A percentile compares a stretch with the other conserved stretches of the same genome.
Evolutionary conservation across 352 stramenopile species (phyloP).

Genomic region (Phytophthora ohioensis): DNA sequence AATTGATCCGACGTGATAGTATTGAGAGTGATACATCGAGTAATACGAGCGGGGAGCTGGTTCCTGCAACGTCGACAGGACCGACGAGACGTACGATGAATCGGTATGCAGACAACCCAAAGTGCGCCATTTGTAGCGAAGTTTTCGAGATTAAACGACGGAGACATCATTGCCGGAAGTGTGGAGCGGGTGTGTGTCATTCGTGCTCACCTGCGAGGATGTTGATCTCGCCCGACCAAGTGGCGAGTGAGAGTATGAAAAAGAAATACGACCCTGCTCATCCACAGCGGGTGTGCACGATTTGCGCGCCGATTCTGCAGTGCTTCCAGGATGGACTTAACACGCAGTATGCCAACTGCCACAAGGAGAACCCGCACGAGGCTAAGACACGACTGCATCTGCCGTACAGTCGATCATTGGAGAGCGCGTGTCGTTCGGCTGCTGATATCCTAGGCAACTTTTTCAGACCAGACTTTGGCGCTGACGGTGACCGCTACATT

Average conservation of each 20-base stretch:
- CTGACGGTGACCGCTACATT: constrained; percentile 81
- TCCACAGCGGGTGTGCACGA: constrained; percentile 83
- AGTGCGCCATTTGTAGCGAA: constrained; percentile 82
- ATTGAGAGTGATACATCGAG: constrained; percentile 54
- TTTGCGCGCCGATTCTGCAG: constrained; percentile 81
- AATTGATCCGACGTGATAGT: constrained; percentile 53
- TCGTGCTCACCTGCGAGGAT: constrained; percentile 77
- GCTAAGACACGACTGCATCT: constrained; percentile 77
- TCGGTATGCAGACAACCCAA: constrained; percentile 64
- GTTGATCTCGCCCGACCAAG: constrained; percentile 78
- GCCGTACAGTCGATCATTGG: constrained; percentile 76
- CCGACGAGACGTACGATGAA: constrained; percentile 36
- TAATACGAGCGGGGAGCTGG: constrained; percentile 42
- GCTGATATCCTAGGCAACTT: constrained; percentile 87
- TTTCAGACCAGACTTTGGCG: constrained; percentile 71
- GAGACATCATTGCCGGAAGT: constrained; percentile 80
- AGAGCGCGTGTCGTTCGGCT: constrained; percentile 79
- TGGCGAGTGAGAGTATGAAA: constrained; percentile 44
- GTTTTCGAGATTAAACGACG: constrained; percentile 83
- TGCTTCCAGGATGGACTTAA: constrained; percentile 77
- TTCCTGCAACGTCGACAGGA: constrained; percentile 25
- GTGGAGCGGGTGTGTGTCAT: constrained; percentile 70
- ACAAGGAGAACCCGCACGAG: constrained; percentile 86
- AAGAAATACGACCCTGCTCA: constrained; percentile 79
- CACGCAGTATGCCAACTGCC: constrained; percentile 78